phyloP scores from a whole-genome alignment of 768 basidiomycete species.

The Ephemerocybe angulata region DNA sequence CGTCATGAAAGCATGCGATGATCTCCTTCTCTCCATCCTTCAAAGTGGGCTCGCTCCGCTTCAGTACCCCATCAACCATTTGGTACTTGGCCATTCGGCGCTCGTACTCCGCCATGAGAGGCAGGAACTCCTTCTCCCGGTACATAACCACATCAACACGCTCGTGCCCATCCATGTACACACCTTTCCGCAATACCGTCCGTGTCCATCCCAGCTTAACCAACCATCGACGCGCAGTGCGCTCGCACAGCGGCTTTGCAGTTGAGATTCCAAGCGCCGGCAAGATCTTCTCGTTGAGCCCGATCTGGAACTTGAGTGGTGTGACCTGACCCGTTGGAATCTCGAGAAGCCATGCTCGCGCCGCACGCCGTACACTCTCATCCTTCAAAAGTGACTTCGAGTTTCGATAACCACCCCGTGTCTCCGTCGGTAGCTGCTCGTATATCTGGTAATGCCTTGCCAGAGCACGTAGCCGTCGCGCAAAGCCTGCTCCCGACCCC shows the following conservation, averaged over 20 bases:
- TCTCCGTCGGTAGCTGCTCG: conserved; percentile 25
- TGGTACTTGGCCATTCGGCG: conserved; percentile 15
- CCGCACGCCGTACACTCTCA: conserved; percentile 24
- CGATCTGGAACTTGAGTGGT: conserved; percentile 18
- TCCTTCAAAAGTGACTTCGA: conserved; percentile 18
- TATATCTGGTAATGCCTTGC: conserved; percentile 32
- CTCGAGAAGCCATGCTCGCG: conserved; percentile 28
- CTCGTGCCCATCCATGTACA: conserved; percentile 26
- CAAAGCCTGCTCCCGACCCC: conserved; percentile 20
- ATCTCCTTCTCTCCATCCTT: conserved; percentile 20
- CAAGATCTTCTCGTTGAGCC: conserved; percentile 27
- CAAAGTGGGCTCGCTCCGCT: conserved; percentile 16
- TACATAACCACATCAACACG: conserved; percentile 33
- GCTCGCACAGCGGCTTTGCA: conserved; percentile 18
- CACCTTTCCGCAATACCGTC: conserved; percentile 27
- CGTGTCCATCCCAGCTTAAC: conserved; percentile 28
- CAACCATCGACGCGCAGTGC: conserved; percentile 39
- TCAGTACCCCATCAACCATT: conserved; percentile 13
- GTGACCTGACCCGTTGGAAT: conserved; percentile 29
- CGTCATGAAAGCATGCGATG: conserved; percentile 29
- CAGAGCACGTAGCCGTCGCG: conserved; percentile 21
- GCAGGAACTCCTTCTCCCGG: conserved; percentile 24
- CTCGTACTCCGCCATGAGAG: conserved; percentile 20
- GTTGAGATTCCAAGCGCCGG: conserved; percentile 25
- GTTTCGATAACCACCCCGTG: conserved; percentile 19